Conservation (phyloP, 805 yeast genomes). For the Wickerhamomyces subpelliculosus region DNA sequence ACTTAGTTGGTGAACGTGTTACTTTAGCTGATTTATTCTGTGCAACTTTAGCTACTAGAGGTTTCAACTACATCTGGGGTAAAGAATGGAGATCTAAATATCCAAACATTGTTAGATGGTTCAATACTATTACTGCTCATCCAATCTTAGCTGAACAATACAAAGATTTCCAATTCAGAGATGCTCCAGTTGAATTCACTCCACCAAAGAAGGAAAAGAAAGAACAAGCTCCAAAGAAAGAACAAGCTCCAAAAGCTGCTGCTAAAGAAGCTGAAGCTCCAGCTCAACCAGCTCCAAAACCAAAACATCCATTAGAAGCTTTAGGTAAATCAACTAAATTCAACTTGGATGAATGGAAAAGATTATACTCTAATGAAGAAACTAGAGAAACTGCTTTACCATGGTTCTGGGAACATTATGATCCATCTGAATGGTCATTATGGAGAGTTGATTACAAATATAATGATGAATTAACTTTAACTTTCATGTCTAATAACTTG, state of each 20-base stretch:
- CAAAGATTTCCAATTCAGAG: slow-evolving; percentile 50
- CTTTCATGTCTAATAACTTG: slow-evolving; percentile 97
- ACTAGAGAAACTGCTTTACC: slow-evolving; percentile 92
- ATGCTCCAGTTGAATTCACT: slow-evolving; percentile 57
- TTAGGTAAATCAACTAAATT: slow-evolving; percentile 66
- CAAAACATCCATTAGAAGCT: slow-evolving; percentile 86
- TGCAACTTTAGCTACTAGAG: slow-evolving; percentile 44
- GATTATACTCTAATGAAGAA: slow-evolving; percentile 93
- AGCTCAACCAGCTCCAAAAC: slow-evolving; percentile 50
- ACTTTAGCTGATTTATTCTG: slow-evolving; percentile 60
- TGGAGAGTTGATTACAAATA: slow-evolving; percentile 96
- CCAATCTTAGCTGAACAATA: slow-evolving; percentile 42
- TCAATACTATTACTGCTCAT: slow-evolving; percentile 41
- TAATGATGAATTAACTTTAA: slow-evolving; percentile 93
- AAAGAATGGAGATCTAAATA: slow-evolving; percentile 52
- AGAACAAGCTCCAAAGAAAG: slow-evolving; percentile 33
- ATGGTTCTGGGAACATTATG: slow-evolving; percentile 96
- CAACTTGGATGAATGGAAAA: slow-evolving; percentile 89
- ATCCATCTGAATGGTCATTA: slow-evolving; percentile 89
- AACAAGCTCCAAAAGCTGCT: slow-evolving; percentile 27
- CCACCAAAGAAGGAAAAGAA: slow-evolving; percentile 68
- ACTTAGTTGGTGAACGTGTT: slow-evolving; percentile 61
- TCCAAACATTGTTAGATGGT: slow-evolving; percentile 71
- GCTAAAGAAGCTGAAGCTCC: slow-evolving; percentile 30
- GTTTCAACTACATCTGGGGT: slow-evolving; percentile 55